These are phyloP conservation scores for Stereum hirsutum DNA, from an alignment of 1,284 basidiomycete species.

Conservation along the genomic window DNA sequence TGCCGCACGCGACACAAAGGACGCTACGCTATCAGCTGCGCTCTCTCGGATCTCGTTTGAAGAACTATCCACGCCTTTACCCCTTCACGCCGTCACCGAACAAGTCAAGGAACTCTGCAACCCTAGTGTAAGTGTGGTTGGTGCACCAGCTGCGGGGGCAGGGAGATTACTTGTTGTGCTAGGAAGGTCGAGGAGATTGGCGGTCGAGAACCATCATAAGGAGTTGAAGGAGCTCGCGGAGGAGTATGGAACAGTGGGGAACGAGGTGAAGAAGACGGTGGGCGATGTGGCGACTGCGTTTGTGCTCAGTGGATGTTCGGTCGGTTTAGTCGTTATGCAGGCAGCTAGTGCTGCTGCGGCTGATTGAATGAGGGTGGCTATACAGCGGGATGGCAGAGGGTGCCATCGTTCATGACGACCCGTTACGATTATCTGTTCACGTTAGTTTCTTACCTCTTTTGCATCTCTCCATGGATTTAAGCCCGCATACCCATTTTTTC, in stretches of 20 bases:
- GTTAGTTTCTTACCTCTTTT: too few relatives aligned
- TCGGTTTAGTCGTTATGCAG: slow-evolving; percentile 67
- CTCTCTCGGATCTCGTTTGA: slow-evolving; percentile 47
- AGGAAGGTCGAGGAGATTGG: slow-evolving; percentile 63
- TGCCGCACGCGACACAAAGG: slow-evolving; percentile 12
- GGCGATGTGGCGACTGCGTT: slow-evolving; percentile 76
- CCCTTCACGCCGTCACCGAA: slow-evolving; percentile 40
- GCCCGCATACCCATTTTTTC: too few relatives aligned
- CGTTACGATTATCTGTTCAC: too few relatives aligned
- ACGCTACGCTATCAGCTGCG: slow-evolving; percentile 22
- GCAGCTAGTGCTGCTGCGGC: slow-evolving; percentile 26
- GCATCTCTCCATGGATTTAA: too few relatives aligned
- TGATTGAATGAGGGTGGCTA: too few relatives aligned
- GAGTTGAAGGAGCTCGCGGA: slow-evolving; percentile 63
- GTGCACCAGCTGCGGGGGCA: slow-evolving; percentile 14
- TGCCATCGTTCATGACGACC: too few relatives aligned
- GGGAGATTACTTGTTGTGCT: slow-evolving; percentile 49
- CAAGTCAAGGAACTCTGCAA: slow-evolving; percentile 20
- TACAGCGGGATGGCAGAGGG: too few relatives aligned
- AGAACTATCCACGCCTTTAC: slow-evolving; percentile 39
- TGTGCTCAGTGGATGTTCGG: slow-evolving; percentile 49
- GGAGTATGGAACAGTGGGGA: slow-evolving; percentile 37
- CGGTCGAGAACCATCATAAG: slow-evolving; percentile 49
- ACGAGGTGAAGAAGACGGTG: slow-evolving; percentile 68
- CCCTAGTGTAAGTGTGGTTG: slow-evolving; percentile 15